These are phyloP conservation scores for Mycena sanguinolenta DNA, from an alignment of 768 basidiomycete species.

Conservation along the genomic window DNA sequence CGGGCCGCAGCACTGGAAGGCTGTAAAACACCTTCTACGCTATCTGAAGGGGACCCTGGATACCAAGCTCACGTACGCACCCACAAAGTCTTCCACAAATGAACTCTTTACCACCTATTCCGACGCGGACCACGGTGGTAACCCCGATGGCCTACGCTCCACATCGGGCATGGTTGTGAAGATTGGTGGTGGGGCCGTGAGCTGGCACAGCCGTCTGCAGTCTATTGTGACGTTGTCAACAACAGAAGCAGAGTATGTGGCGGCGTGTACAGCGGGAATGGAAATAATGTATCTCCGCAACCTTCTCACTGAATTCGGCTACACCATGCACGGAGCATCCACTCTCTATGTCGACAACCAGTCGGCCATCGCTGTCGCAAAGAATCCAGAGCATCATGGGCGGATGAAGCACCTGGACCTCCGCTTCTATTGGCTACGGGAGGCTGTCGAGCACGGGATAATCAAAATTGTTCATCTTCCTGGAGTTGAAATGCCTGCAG, in stretches of 20 bases:
- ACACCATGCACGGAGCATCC: conserved; percentile 34
- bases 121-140: not conserved
- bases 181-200: not conserved
- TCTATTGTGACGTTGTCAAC: conserved; percentile 52
- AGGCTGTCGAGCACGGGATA: too few species aligned
- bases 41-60: conserved; percentile 37
- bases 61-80: conserved; percentile 19
- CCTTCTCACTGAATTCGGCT: conserved; percentile 46
- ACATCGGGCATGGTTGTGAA: not conserved
- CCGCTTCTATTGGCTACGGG: too few species aligned
- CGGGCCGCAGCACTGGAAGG: conserved; percentile 39
- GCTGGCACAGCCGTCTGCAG: conserved; percentile 43
- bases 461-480: conserved; percentile 30
- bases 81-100: not conserved
- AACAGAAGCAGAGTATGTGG: conserved; percentile 55
- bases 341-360: conserved; percentile 52
- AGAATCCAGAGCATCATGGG: conserved; percentile 45
- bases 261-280: conserved; percentile 46
- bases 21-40: conserved; percentile 36
- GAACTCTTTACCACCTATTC: not conserved
- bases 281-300: conserved; percentile 50
- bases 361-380: conserved; percentile 48
- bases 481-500: conserved; percentile 41
- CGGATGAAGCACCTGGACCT: conserved; percentile 45
- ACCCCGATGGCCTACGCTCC: not conserved